Base-by-base conservation (phyloP, 257 asterid species). In the Mentha longifolia region DNA sequence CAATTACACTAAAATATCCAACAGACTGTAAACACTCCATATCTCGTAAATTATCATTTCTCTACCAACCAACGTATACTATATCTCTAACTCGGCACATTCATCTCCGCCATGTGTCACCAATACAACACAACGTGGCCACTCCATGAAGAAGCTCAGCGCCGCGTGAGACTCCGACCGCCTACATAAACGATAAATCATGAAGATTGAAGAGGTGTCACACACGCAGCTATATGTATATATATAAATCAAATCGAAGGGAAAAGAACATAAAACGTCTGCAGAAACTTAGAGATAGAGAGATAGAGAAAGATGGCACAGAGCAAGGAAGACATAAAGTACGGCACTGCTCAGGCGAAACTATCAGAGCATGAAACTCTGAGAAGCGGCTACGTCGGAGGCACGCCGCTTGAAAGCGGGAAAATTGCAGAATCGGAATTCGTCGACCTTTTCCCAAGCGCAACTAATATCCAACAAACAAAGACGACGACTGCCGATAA, bases 281-380 rank as follows among this genome's bases (percentile, higher is more conserved):
- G 22, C 10, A 50, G 17, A 7, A 51, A 8, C 3, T 0, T 7
- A 8, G 57, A 17, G 52, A 17, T 13, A 51, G 28, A n/a, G 54
- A 47, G 20, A 15, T 20, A 47, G 16, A 56, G 28, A 50, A 5
- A 6, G 19, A 57, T 57, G 62, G 62, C 62, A 16, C 39, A 57
- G 41, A 57, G 62, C 62, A 57, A 57, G 41, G 62, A 25, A 17
- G 62, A 57, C 62, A 57, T 57, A 25, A 57, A 28, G 25, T 6
- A 57, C 41, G 62, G 62, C 39, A 57, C 62, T 25, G 62, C 62
- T 57, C 62, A 28, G 41, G 62, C 62, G 10, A 28, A 57, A 57
- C 15, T 57, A 57, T 57, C 62, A 6, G 35, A 31, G 5, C 35
- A 57, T 28, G 62, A 57, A 57, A 25, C 62, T 12, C 11, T 57